Percentiles rank a stretch among this genome's conserved stretches.
Conservation (phyloP, 192 early-diverging fungal species). For the Chytriomyces confervae region DNA sequence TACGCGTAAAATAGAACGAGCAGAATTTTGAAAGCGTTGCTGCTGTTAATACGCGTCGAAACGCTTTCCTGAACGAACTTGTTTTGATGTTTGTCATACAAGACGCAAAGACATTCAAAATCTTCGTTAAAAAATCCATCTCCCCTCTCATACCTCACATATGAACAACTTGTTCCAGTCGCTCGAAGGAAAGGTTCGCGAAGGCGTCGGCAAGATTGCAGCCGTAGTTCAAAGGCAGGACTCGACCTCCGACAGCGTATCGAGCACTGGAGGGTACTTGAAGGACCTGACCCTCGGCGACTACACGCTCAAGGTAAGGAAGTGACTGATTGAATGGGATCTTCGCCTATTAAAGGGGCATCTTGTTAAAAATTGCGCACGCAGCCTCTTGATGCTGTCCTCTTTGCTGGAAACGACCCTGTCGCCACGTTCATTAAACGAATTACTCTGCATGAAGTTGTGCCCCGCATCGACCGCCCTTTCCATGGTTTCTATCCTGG, state of each 20-base stretch:
- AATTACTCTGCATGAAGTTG: conserved; percentile 30
- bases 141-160: too few species aligned
- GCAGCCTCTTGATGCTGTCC: conserved; percentile 42
- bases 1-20: too few species aligned
- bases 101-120: too few species aligned
- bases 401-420: conserved; percentile 40
- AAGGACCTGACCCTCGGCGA: conserved; percentile 15
- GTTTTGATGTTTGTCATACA: too few species aligned
- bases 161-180: neutral
- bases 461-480: neutral
- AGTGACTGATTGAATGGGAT: neutral
- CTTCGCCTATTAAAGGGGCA: neutral
- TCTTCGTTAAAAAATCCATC: too few species aligned
- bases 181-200: neutral
- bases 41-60: too few species aligned
- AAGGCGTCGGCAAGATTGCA: neutral
- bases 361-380: neutral
- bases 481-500: neutral
- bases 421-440: conserved; percentile 36
- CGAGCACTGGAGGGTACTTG: neutral
- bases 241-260: neutral
- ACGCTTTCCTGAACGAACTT: too few species aligned
- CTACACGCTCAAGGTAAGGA: conserved; percentile 3
- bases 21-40: too few species aligned
- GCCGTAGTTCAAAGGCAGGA: neutral